These are phyloP conservation scores for Lasiodiplodia gonubiensis DNA, from an alignment of 2,329 filamentous ascomycete genomes.

Conservation along the genomic window DNA sequence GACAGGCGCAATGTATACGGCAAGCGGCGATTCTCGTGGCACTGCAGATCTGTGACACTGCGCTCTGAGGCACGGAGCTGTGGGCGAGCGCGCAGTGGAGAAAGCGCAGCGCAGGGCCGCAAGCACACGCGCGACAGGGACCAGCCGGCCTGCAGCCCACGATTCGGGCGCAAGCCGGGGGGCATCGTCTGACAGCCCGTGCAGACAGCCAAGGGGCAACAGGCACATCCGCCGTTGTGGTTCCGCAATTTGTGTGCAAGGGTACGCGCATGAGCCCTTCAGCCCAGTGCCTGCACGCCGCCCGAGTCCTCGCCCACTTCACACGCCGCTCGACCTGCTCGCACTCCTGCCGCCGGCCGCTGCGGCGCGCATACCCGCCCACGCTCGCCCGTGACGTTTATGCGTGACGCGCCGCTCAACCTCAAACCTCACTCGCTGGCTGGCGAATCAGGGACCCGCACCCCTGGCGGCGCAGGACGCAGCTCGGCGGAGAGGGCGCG, in stretches of 20 bases:
- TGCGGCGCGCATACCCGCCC: not conserved
- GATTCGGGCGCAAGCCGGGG: conserved; percentile 16
- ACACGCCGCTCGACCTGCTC: no score
- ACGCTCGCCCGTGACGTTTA: not conserved
- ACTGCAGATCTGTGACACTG: conserved; percentile 32
- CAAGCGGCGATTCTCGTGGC: conserved; percentile 35
- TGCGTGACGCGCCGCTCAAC: conserved; percentile 13
- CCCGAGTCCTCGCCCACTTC: not conserved
- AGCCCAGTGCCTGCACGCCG: not conserved
- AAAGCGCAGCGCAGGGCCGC: conserved; percentile 15
- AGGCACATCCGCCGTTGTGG: conserved; percentile 24
- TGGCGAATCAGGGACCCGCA: not conserved
- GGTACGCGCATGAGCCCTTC: not conserved
- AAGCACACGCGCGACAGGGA: conserved; percentile 22
- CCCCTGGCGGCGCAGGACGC: conserved; percentile 14
- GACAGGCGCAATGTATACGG: conserved; percentile 33
- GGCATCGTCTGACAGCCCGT: conserved; percentile 26
- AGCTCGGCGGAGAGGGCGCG: conserved; percentile 13
- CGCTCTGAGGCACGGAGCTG: conserved; percentile 22
- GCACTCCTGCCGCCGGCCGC: not conserved
- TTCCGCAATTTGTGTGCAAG: conserved; percentile 25
- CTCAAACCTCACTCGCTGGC: conserved; percentile 4
- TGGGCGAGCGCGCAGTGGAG: conserved; percentile 21
- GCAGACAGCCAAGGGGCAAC: conserved; percentile 18
- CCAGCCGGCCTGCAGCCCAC: conserved; percentile 18